Conservation (phyloP, 129 eudicot genomes). For the Helichrysum umbraculigerum region DNA sequence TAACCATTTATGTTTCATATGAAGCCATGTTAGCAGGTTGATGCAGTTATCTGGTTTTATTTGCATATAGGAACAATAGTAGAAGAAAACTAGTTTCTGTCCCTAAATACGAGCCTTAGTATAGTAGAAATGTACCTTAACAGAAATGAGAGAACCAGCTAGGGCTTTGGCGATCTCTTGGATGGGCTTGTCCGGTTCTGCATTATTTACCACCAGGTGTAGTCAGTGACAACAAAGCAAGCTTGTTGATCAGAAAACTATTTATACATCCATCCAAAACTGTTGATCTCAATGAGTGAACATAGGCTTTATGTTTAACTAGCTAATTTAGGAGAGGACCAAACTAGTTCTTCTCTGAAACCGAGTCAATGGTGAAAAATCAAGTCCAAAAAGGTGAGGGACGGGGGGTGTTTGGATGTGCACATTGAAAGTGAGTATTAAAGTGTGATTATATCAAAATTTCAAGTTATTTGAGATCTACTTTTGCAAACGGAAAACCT, state of each 20-base stretch:
- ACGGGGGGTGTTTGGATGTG: too few species aligned
- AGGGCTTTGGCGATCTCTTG: slow-evolving; percentile 73
- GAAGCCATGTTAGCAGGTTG: background rate
- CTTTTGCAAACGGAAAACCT: too few species aligned
- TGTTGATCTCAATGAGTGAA: too few species aligned
- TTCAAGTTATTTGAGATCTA: too few species aligned
- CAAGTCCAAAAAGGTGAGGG: too few species aligned
- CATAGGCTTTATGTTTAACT: background rate
- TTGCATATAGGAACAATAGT: background rate
- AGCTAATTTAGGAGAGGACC: background rate
- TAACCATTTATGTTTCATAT: slow-evolving; percentile 23
- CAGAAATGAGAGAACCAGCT: slow-evolving; percentile 63
- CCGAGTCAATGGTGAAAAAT: too few species aligned
- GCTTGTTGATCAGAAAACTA: background rate
- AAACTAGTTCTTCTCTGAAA: background rate
- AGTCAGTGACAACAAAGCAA: background rate
- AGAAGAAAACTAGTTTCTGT: background rate
- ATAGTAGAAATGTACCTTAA: slow-evolving; percentile 58
- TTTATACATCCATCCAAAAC: too few species aligned
- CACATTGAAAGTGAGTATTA: too few species aligned
- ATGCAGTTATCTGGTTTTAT: background rate
- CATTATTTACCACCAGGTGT: slow-evolving; percentile 26
- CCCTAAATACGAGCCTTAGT: background rate
- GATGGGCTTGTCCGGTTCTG: slow-evolving; percentile 70
- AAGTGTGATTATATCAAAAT: too few species aligned